Evolutionary conservation across 805 yeast genomes (phyloP), one percentile per base, ranked within the genome.

Genomic region (Starmera quercuum): DNA sequence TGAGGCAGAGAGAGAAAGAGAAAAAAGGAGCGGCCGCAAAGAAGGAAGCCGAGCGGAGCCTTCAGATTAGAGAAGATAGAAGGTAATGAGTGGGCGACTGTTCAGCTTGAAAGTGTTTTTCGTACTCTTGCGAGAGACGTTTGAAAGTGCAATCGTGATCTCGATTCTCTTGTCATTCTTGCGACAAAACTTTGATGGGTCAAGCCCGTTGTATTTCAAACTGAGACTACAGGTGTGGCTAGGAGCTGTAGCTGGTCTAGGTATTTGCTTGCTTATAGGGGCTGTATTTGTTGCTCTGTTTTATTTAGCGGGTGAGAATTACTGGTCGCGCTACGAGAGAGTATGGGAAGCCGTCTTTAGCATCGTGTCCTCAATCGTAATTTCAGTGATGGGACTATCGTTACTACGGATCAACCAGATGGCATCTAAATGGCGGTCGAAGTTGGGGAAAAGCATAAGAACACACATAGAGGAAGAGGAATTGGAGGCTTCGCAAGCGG

Each of bases 141-240:
- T 90, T 44, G 98, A 90, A 63, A 96, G 97, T 11, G 78, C 90
- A 29, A 75, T 90, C 43, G 85, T 90, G 41, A 83, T 92, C 39
- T 86, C 97, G 4, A 96, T 90, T 30, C 68, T 90, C 40, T 68
- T 90, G 38, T 94, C 97, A 13, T 90, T 90, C 62, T 70, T 88
- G 47, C 85, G 85, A 58, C 96, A 87, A 61, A 85, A 95, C 45
- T 71, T 88, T 44, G 56, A 49, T 24, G 29, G 35, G 10, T 49
- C 39, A 6, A 16, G 19, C 15, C 14, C 30, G 2, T 37, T 57
- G 8, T 76, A 75, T 49, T 51, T 56, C 20, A 54, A 59, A 10
- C 56, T 84, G 20, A 71, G 69, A 36, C 46, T 74, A 4, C 96
- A 87, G 49, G 83, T 87, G 7, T 81, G 95, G 83, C 54, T 76